Base-by-base conservation (phyloP, 2,329 filamentous ascomycete species). In the Metarhizium brunneum region DNA sequence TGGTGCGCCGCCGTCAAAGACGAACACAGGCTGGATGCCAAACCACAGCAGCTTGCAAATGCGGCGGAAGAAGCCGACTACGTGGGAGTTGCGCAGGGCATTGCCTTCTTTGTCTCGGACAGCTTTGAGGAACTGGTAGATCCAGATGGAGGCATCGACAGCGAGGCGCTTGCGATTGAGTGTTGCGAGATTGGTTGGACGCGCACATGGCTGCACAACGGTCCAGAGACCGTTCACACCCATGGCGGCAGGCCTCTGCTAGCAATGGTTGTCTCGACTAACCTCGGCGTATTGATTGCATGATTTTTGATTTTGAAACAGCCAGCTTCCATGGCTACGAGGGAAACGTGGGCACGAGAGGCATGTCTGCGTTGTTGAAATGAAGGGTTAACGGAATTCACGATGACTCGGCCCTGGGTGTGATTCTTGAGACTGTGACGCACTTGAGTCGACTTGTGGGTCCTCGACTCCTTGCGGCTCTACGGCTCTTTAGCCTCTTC, bases 81-180 rank as follows among this genome's bases (percentile, higher is more conserved):
- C 84, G 67, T 99, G 94, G 35, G 90, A 92, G 74, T 96, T 99
- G 60, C 92, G 90, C 53, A 99, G 79, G 1, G 94, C 94, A 67
- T 99, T 96, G 54, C 94, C 94, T 72, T 99, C 94, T 67, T 97
- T 96, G 73, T 99, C 94, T 64, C 94, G 92, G 11, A 99, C 94
- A 10, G 95, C 94, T 75, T 99, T 99, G 64, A 99, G 84, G 67
- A 99, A 99, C 68, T 99, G 94, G 78, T 99, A 99, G 64, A 99
- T 97, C 94, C 94, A 99, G 69, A 99, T 99, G 13, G 92, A 96
- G 57, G 95, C 94, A 73, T 99, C 94, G 62, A 99, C 90, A 50
- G 94, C 95, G 52, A 99, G 87, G 16, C 94, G 90, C 74, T 96
- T 96, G 63, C 88, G 90, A 71, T 97, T 97, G 58, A 99, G 84